A percentile compares a stretch with the other conserved stretches of the same genome.
Conservation (phyloP, 1,284 basidiomycete genomes). For the Apiotrichum mycotoxinovorans region DNA sequence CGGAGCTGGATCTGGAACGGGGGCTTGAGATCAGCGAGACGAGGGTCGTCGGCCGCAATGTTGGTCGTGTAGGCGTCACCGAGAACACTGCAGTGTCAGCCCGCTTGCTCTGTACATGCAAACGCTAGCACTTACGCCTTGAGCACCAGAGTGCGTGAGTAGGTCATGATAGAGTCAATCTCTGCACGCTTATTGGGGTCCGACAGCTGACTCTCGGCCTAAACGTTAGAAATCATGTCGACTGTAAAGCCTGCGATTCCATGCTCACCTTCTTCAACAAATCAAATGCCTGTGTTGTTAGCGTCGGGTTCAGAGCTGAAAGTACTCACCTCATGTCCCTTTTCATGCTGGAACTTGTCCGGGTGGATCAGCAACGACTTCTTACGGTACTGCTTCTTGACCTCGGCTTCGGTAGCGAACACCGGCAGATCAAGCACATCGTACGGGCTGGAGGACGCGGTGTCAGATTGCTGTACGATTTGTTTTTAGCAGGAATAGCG, state of each 20-base stretch:
- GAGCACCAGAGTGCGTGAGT: slow-evolving; percentile 42
- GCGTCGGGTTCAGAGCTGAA: background rate
- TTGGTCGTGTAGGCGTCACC: slow-evolving; percentile 42
- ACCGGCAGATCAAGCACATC: slow-evolving; percentile 56
- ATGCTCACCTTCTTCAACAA: slow-evolving; percentile 55
- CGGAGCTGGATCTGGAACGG: slow-evolving; percentile 52
- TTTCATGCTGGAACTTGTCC: slow-evolving; percentile 57
- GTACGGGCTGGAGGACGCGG: slow-evolving; percentile 54
- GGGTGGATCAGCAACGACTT: slow-evolving; percentile 59
- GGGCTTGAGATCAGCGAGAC: slow-evolving; percentile 48
- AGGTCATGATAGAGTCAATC: slow-evolving; percentile 49
- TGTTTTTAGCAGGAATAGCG: no score
- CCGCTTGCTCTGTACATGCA: background rate
- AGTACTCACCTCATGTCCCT: slow-evolving; percentile 51
- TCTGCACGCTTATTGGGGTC: slow-evolving; percentile 40
- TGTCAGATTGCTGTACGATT: no score
- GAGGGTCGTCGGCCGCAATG: slow-evolving; percentile 50
- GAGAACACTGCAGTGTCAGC: slow-evolving; percentile 27
- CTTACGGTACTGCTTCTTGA: slow-evolving; percentile 56
- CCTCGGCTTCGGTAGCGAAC: slow-evolving; percentile 52
- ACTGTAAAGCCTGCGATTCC: no score
- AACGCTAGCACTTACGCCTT: slow-evolving; percentile 35
- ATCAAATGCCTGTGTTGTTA: slow-evolving; percentile 53
- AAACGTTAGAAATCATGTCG: slow-evolving; percentile 7
- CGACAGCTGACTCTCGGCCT: slow-evolving; percentile 48